These are phyloP conservation scores for Centella asiatica DNA, from an alignment of 129 eudicot species.

Conservation along the genomic window DNA sequence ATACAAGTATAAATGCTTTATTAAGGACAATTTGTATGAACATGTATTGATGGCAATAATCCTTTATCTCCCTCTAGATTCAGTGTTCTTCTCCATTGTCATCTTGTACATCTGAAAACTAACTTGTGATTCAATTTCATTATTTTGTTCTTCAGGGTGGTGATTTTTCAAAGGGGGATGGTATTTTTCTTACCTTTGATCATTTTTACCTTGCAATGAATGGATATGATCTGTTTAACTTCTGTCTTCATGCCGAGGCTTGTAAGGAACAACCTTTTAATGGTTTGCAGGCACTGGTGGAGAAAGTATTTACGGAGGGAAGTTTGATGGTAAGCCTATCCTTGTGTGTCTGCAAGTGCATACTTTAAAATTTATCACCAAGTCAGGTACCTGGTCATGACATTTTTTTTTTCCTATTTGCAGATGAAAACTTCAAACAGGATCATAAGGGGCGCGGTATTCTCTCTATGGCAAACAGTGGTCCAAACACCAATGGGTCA, in stretches of 20 bases:
- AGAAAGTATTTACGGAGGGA: slow-evolving; percentile 95
- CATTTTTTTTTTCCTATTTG: slow-evolving; percentile 10
- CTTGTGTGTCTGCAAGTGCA: background rate
- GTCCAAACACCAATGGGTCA: slow-evolving; percentile 92
- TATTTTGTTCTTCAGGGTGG: slow-evolving; percentile 68
- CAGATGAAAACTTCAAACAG: slow-evolving; percentile 88
- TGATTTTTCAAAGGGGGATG: slow-evolving; percentile 89
- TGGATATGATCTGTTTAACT: slow-evolving; percentile 45
- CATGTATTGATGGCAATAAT: slow-evolving; percentile 1
- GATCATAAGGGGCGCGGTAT: slow-evolving; percentile 70
- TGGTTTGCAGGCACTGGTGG: slow-evolving; percentile 99
- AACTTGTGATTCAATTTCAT: slow-evolving; percentile 10
- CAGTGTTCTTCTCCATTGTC: background rate
- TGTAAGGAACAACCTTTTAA: slow-evolving; percentile 61
- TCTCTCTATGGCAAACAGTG: slow-evolving; percentile 96
- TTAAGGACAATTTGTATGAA: too few relatives aligned
- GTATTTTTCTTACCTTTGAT: slow-evolving; percentile 49
- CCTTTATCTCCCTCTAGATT: background rate
- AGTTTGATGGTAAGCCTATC: slow-evolving; percentile 73
- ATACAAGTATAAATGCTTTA: too few relatives aligned
- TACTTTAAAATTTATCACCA: background rate
- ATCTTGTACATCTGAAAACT: slow-evolving; percentile 1
- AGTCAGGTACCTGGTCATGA: background rate
- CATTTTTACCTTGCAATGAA: slow-evolving; percentile 25
- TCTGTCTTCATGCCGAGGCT: slow-evolving; percentile 42